These are phyloP conservation scores for Sugiyamaella novakii DNA, from an alignment of 1,139 yeast genomes.

Conservation along the genomic window DNA sequence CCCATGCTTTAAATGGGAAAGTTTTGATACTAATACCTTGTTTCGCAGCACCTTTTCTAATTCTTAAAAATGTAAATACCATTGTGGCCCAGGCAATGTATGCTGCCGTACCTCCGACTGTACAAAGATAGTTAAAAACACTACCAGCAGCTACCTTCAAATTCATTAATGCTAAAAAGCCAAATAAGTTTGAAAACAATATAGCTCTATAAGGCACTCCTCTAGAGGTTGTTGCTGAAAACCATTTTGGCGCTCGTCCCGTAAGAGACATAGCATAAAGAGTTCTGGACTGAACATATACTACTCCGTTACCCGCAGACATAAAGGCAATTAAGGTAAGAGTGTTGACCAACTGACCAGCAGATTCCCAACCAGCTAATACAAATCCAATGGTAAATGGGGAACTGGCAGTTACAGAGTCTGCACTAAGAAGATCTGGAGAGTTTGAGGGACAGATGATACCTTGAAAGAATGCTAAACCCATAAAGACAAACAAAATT, in stretches of 20 bases:
- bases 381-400: conserved; percentile 23
- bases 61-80: conserved; percentile 18
- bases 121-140: conserved; percentile 19
- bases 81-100: conserved; percentile 22
- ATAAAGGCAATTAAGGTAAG: conserved; percentile 20
- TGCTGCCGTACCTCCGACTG: conserved; percentile 24
- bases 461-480: conserved; percentile 23
- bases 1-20: conserved; percentile 20
- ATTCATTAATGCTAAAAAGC: conserved; percentile 22
- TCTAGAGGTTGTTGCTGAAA: conserved; percentile 16
- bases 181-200: conserved; percentile 19
- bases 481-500: conserved; percentile 22
- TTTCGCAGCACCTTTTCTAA: conserved; percentile 18
- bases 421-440: conserved; percentile 18
- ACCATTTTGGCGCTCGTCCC: conserved; percentile 21
- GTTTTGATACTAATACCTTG: conserved; percentile 18
- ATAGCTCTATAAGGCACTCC: conserved; percentile 24
- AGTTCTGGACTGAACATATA: conserved; percentile 22
- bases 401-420: conserved; percentile 23
- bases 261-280: conserved; percentile 19
- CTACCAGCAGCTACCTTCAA: conserved; percentile 19
- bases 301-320: conserved; percentile 23
- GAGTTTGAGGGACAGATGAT: conserved; percentile 22
- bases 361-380: conserved; percentile 21
- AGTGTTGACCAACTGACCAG: conserved; percentile 21